These are phyloP conservation scores for Pichia paraexigua DNA, from an alignment of 805 yeast genomes.

Conservation along the genomic window DNA sequence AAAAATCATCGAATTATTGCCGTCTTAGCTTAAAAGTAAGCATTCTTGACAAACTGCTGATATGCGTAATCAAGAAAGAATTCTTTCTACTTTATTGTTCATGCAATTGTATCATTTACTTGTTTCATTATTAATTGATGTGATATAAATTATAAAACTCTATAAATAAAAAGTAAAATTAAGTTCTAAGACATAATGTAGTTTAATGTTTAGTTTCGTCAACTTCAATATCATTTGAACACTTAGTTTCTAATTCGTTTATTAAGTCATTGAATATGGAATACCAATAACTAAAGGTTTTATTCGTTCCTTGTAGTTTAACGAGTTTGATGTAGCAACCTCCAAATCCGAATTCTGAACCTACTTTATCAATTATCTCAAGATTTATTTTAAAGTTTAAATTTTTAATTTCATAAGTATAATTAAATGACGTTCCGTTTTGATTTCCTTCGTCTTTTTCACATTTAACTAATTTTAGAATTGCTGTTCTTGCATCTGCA, in stretches of 20 bases:
- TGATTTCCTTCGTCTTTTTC: neutral
- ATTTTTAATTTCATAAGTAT: conserved; percentile 7
- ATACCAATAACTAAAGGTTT: conserved; percentile 17
- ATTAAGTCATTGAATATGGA: conserved; percentile 5
- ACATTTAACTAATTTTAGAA: neutral
- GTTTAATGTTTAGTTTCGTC: neutral
- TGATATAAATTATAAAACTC: neutral
- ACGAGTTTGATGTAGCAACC: conserved; percentile 24
- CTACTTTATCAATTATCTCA: conserved; percentile 22
- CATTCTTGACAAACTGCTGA: too few species aligned
- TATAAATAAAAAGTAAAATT: neutral
- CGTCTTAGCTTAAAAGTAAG: too few species aligned
- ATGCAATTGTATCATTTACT: neutral
- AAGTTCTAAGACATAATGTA: neutral
- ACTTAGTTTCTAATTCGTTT: conserved; percentile 1
- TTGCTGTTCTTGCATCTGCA: neutral
- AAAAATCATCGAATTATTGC: too few species aligned
- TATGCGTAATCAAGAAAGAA: too few species aligned
- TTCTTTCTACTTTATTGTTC: too few species aligned
- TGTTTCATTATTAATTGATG: too few species aligned
- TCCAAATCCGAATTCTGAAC: conserved; percentile 26
- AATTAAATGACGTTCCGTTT: conserved; percentile 3
- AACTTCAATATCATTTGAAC: neutral
- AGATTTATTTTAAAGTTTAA: conserved; percentile 12
- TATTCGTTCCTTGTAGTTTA: conserved; percentile 17